Evolutionary conservation across 495 filamentous ascomycete species (phyloP).

Genomic region (Penicillium cinerascens): DNA sequence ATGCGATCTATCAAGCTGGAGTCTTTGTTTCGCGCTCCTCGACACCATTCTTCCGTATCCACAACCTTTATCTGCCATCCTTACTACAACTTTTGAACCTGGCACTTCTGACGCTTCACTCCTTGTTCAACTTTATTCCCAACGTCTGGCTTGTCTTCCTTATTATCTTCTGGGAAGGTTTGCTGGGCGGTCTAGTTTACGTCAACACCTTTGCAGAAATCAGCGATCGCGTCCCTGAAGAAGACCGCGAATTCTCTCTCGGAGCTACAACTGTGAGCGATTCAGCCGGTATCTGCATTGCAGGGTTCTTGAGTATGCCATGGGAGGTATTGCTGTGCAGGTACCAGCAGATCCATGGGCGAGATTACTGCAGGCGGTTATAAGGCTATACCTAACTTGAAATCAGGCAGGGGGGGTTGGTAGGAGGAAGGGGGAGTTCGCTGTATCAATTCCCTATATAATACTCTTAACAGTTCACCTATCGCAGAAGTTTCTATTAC

Average conservation of each 20-base stretch:
- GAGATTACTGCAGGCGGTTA: constrained; percentile 64
- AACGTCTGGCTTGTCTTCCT: constrained; percentile 77
- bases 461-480: no score
- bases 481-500: no score
- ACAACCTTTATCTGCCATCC: constrained; percentile 75
- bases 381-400: constrained; percentile 6
- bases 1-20: constrained; percentile 87
- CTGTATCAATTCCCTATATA: no score
- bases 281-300: constrained; percentile 84
- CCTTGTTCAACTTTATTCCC: constrained; percentile 74
- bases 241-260: constrained; percentile 86
- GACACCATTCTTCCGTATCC: constrained; percentile 78
- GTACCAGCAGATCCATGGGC: constrained; percentile 74
- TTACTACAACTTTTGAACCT: constrained; percentile 83
- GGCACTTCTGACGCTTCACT: constrained; percentile 65
- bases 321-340: constrained; percentile 79
- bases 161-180: constrained; percentile 91
- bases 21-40: constrained; percentile 93
- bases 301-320: constrained; percentile 79
- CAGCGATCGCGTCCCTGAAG: constrained; percentile 66
- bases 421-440: no score
- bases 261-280: constrained; percentile 90
- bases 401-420: no score
- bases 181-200: constrained; percentile 87
- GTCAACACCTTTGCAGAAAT: constrained; percentile 96